Evolutionary conservation across 2,329 filamentous ascomycete species (phyloP).

Genomic region (Allantophomopsis lycopodina): DNA sequence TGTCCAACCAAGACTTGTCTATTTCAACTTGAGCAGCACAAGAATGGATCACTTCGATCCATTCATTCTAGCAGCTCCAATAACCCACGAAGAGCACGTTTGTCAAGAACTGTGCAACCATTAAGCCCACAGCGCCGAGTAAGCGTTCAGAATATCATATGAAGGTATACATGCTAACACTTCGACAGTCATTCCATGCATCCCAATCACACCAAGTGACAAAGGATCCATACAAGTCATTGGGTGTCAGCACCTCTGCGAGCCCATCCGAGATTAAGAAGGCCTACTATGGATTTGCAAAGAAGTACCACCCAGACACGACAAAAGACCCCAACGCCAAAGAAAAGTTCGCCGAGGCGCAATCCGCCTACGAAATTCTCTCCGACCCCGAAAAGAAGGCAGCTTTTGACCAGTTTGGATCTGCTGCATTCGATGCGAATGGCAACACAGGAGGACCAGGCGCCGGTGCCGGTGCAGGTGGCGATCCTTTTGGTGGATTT

Average conservation of each 20-base stretch:
- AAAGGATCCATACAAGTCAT: slow-evolving; percentile 74
- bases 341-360: slow-evolving; percentile 86
- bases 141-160: too few species aligned
- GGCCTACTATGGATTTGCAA: slow-evolving; percentile 92
- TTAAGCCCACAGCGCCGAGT: too few species aligned
- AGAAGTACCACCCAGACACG: slow-evolving; percentile 95
- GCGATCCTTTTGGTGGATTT: slow-evolving; percentile 47
- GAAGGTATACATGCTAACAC: background rate
- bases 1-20: slow-evolving; percentile 12
- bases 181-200: slow-evolving; percentile 15
- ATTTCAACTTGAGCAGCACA: slow-evolving; percentile 1
- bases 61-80: background rate
- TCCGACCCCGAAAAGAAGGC: slow-evolving; percentile 89
- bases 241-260: slow-evolving; percentile 76
- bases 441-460: slow-evolving; percentile 19
- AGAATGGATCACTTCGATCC: background rate
- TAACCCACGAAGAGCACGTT: background rate
- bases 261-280: slow-evolving; percentile 87
- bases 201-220: slow-evolving; percentile 14
- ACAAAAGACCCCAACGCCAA: slow-evolving; percentile 93
- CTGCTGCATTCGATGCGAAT: slow-evolving; percentile 73
- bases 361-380: slow-evolving; percentile 85
- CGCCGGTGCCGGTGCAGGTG: slow-evolving; percentile 40
- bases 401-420: slow-evolving; percentile 81
- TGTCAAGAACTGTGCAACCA: background rate